phyloP scores from a whole-genome alignment of 805 yeast genomes.

The Kockiozyma suomiensis region DNA sequence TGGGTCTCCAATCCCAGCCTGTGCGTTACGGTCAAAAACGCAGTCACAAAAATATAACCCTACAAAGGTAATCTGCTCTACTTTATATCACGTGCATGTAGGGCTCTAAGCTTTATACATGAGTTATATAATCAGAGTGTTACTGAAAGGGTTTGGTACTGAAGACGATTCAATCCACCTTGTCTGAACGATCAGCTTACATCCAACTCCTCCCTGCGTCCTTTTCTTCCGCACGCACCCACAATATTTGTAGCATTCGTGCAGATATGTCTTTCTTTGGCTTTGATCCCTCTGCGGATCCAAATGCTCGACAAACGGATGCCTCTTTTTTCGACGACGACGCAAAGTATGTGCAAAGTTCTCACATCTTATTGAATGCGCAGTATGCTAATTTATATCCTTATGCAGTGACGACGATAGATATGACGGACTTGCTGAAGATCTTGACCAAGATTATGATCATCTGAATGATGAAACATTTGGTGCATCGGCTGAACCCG shows the following conservation, averaged over 20 bases:
- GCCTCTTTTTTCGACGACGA: constrained; percentile 18
- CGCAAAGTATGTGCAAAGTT: constrained; percentile 4
- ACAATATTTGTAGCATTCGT: no score
- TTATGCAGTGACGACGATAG: constrained; percentile 58
- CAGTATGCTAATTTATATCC: not conserved
- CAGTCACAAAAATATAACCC: not conserved
- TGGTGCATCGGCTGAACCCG: constrained; percentile 53
- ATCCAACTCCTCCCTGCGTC: no score
- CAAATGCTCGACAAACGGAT: constrained; percentile 11
- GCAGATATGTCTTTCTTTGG: constrained; percentile 33
- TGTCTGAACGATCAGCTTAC: no score
- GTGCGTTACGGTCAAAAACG: not conserved
- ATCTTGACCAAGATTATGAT: constrained; percentile 66
- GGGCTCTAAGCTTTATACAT: not conserved
- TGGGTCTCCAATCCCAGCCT: not conserved
- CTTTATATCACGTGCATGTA: not conserved
- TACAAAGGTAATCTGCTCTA: not conserved
- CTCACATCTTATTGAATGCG: no score
- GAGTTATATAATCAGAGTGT: no score
- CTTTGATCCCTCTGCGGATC: constrained; percentile 32
- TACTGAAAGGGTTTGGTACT: no score
- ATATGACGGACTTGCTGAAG: constrained; percentile 75
- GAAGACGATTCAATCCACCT: no score
- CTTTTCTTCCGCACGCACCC: not conserved
- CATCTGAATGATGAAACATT: constrained; percentile 81